Base-by-base conservation (phyloP, 2,329 filamentous ascomycete species). In the Apiospora phragmitis region DNA sequence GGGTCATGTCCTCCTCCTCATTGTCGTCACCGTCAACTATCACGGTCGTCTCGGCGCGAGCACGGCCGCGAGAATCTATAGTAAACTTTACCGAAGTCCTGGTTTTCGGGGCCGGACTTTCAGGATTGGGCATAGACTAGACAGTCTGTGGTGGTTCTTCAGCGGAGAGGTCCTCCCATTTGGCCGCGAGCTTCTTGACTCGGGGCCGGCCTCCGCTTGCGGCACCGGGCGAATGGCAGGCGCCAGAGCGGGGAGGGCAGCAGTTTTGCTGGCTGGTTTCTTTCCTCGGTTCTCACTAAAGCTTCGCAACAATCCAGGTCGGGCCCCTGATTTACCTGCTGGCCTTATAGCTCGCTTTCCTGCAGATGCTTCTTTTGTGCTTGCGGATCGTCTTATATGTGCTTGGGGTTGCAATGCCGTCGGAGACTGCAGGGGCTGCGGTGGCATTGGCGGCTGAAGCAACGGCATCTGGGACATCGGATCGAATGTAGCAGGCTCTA, bases 61-160 rank as follows among this genome's bases (percentile, higher is more conserved):
- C 88, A 70, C 88, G 85, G 29, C 90, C 90, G 69, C 86, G 85
- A n/a, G 87, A 83, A 75, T 91, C 89, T 72, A 92, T 90, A 21
- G 85, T 89, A 72, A 92, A 90, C 74, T 87, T 89, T 8, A 91
- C 88, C 55, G 89, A 86, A 0, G 88, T 86, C 51, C 87, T 83
- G 47, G 85, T 83, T 68, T 83, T 81, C 1, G 85, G 80, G 1
- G 81, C 80, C 2, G 81, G 77, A 14, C 83, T 79, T 76, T 91
- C 90, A 0, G 89, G 41, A 91, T 91, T 1, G 89, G 89, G 0
- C 83, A 85, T 16, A 90, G 79, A 69, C 85, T 85, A 3, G 86
- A 83, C 8, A 89, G 77, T 16, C 86, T 84, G 65, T 84, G 82
- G 70, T 87, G 84, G 47, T 81, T 80, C 74, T 89, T 90, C n/a